Evolutionary conservation across 2,329 filamentous ascomycete genomes (phyloP), one percentile per base, ranked within the genome.

Genomic region (Clarireedia paspali): DNA sequence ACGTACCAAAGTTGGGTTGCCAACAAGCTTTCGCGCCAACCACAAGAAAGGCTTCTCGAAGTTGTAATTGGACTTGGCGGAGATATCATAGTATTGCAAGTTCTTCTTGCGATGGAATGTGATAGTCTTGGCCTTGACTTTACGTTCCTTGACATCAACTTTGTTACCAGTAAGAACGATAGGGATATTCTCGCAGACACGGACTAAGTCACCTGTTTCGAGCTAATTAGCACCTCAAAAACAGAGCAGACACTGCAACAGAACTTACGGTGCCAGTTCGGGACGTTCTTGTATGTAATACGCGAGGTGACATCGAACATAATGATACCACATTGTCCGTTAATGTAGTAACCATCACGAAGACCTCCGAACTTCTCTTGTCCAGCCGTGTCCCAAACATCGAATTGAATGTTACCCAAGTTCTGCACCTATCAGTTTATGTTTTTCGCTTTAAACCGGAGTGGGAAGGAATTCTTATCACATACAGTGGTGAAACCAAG

Each of bases 61-160:
- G 86, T 97, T 97, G 81, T 99, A 97, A 84, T 97, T 97, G 72
- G 91, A 96, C 83, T 97, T 99, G 77, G 94, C 94, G 44, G 91
- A 96, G 74, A 97, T 97, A 70, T 97, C 94, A 83, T 99, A 99
- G 85, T 97, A 99, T 79, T 99, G 94, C 53, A 99, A 87, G 79
- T 97, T 99, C 87, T 99, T 99, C 89, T 99, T 99, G 79, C 94
- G 90, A 84, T 99, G 94, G 89, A 99, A 99, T 66, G 94, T 99
- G 78, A 99, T 99, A 73, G 92, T 95, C 89, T 99, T 99, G 73
- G 94, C 94, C 87, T 99, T 99, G 74, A 99, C 94, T 81, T 99
- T 99, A 77, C 94, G 90, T 85, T 99, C 94, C 88, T 99, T 99
- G 64, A 99, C 94, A 71, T 99, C 92, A 75, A 99, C 92, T 85